phyloP scores from a whole-genome alignment of 257 asterid species.

The Misopates orontium region DNA sequence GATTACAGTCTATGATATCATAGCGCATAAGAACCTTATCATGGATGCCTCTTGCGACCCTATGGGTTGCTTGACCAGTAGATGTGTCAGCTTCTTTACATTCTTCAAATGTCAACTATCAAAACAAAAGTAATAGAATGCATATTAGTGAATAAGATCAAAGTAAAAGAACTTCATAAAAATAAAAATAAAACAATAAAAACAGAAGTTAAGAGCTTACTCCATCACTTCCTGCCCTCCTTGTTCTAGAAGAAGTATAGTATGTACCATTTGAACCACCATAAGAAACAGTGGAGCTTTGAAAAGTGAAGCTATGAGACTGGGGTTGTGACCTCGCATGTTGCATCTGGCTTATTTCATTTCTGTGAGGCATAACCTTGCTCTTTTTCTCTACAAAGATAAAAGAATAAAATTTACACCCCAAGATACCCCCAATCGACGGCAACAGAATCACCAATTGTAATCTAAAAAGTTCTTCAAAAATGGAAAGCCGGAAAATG shows the following conservation, averaged over 20 bases:
- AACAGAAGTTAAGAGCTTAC: conserved; percentile 49
- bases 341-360: conserved; percentile 40
- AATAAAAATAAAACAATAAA: not conserved
- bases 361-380: conserved; percentile 44
- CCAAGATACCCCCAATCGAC: no score
- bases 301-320: conserved; percentile 65
- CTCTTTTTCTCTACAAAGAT: conserved; percentile 52
- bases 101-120: conserved; percentile 80
- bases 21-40: conserved; percentile 54
- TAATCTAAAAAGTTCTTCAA: not conserved
- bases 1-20: conserved; percentile 2
- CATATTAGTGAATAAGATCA: conserved; percentile 6
- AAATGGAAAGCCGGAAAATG: not conserved
- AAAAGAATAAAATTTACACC: conserved; percentile 1
- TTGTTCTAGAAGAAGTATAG: conserved; percentile 70
- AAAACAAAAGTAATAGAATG: conserved; percentile 25
- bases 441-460: conserved; percentile 1
- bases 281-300: conserved; percentile 74
- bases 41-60: conserved; percentile 67
- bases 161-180: not conserved
- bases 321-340: conserved; percentile 48
- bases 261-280: conserved; percentile 86
- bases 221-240: conserved; percentile 80
- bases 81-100: conserved; percentile 85
- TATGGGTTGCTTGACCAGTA: conserved; percentile 81